Conservation (phyloP, 305 asterid genomes). For the Fraxinus ornus region DNA sequence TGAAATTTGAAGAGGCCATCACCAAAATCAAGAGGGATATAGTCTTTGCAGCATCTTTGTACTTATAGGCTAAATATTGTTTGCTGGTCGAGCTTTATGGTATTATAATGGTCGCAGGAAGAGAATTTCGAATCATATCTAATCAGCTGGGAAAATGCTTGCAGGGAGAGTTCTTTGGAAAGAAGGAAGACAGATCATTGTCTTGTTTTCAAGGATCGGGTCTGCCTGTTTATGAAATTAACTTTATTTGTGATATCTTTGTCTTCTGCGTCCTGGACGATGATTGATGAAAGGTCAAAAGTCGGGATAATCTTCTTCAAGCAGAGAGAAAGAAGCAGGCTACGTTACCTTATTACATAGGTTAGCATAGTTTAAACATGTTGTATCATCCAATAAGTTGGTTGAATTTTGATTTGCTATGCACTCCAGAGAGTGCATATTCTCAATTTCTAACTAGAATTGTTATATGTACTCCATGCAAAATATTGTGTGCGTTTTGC, state of each 20-base stretch:
- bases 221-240: neutral
- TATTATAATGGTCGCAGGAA: neutral
- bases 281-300: neutral
- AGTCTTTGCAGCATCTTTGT: conserved; percentile 97
- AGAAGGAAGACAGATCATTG: neutral
- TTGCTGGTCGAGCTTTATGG: neutral
- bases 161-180: neutral
- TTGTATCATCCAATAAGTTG: neutral
- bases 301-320: neutral
- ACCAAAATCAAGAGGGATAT: conserved; percentile 92
- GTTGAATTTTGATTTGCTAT: neutral
- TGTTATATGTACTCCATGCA: neutral
- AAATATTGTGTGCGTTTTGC: neutral
- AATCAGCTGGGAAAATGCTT: neutral
- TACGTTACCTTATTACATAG: neutral
- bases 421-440: neutral
- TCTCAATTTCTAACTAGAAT: neutral
- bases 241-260: neutral
- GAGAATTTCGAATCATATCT: neutral
- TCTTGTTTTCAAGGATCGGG: neutral
- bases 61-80: conserved; percentile 40
- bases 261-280: neutral
- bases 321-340: neutral
- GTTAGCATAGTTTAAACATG: neutral
- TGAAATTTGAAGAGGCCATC: conserved; percentile 88